phyloP scores from a whole-genome alignment of 1,284 basidiomycete species.

The Rhodotorula sp. region DNA sequence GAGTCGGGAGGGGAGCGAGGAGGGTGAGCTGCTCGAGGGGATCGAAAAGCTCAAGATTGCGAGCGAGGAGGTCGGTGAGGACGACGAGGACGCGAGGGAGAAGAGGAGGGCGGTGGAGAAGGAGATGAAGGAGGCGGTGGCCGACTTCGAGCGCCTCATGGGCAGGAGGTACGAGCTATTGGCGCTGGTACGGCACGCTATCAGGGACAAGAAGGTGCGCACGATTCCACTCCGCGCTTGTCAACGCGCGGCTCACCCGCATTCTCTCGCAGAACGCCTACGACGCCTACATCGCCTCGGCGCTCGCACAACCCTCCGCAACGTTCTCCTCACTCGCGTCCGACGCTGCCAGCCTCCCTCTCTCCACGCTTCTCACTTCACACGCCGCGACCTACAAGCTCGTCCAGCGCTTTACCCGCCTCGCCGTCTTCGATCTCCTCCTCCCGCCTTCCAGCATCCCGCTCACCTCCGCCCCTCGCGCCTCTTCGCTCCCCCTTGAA shows the following conservation, averaged over 20 bases:
- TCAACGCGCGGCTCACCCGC: not conserved
- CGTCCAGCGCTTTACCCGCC: slow-evolving; percentile 26
- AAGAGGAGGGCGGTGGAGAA: slow-evolving; percentile 38
- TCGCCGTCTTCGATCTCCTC: slow-evolving; percentile 38
- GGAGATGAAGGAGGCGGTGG: slow-evolving; percentile 38
- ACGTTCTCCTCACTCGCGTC: not conserved
- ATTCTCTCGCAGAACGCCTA: slow-evolving; percentile 12
- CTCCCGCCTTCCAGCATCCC: slow-evolving; percentile 9
- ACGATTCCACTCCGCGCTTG: not conserved
- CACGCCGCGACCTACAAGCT: slow-evolving; percentile 18
- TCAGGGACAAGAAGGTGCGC: slow-evolving; percentile 37
- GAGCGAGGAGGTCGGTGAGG: slow-evolving; percentile 25
- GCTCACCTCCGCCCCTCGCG: not conserved
- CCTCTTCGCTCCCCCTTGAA: not conserved
- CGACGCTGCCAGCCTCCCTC: not conserved
- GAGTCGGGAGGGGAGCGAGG: not conserved
- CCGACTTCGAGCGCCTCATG: slow-evolving; percentile 19
- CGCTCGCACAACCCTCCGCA: slow-evolving; percentile 5
- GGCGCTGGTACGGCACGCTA: slow-evolving; percentile 26
- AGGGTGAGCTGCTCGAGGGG: not conserved
- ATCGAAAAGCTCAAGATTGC: not conserved
- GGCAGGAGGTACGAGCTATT: slow-evolving; percentile 36
- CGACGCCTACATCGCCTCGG: slow-evolving; percentile 27
- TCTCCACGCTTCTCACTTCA: not conserved
- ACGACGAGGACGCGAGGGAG: slow-evolving; percentile 39